Evolutionary conservation across 179 eudicot genomes (phyloP).

Genomic region (Vitellaria paradoxa): DNA sequence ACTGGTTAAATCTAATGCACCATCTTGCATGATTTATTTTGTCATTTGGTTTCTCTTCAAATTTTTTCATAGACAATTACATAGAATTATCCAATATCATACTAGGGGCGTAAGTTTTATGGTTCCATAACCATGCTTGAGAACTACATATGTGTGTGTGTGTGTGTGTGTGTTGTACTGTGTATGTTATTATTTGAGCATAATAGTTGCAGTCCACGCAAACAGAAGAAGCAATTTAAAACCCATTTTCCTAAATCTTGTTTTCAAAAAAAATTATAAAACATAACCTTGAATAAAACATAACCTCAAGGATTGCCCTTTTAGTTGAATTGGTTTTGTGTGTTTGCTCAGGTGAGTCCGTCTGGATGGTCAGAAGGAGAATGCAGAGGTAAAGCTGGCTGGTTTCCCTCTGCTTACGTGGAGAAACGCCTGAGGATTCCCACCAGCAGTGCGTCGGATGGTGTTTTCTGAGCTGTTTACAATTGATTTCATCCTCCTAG

Average conservation of each 20-base stretch:
- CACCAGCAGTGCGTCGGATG: slow-evolving; percentile 47
- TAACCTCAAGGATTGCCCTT: not conserved
- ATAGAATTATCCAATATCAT: not conserved
- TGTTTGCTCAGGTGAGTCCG: slow-evolving; percentile 49
- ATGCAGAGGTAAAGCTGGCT: slow-evolving; percentile 86
- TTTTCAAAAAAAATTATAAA: not conserved
- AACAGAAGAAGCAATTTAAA: not conserved
- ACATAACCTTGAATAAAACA: not conserved
- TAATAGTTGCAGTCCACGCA: not conserved
- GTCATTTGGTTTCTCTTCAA: slow-evolving; percentile 8
- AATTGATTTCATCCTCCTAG: slow-evolving; percentile 1
- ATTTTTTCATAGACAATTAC: not conserved
- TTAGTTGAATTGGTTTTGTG: not conserved
- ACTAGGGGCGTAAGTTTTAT: not conserved
- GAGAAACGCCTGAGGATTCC: slow-evolving; percentile 76
- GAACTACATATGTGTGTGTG: too few species aligned
- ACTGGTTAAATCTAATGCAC: not conserved
- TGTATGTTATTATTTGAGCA: not conserved
- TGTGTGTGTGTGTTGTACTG: too few species aligned
- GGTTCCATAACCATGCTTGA: not conserved
- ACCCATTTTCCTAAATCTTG: not conserved
- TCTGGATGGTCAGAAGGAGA: slow-evolving; percentile 97
- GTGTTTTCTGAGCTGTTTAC: slow-evolving; percentile 33
- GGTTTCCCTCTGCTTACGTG: slow-evolving; percentile 86
- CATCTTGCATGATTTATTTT: slow-evolving; percentile 6